Evolutionary conservation across 192 early-diverging fungal species (phyloP), one percentile per base, ranked within the genome.

Genomic region (Podila epicladia): DNA sequence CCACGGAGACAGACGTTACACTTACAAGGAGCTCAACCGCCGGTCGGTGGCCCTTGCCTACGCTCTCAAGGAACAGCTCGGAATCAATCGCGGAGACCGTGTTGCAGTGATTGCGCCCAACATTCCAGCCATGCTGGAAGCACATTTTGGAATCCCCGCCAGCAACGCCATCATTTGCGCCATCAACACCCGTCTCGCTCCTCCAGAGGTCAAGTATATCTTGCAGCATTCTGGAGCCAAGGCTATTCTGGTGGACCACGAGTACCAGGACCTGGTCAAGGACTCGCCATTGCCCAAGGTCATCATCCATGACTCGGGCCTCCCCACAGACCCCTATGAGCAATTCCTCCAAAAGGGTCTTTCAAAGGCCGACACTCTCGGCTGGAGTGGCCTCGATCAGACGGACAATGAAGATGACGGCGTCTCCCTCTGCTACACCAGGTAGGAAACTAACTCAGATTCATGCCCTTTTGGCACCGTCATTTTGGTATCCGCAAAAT

Each of bases 71-170:
- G 53, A 72, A 4, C 74, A 84, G 9, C 63, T 67, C 33, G 48
- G 60, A 5, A 65, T 91, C 37, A 20, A 62, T 13, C 65, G 60
- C 11, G 88, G 87, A 17, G 90, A 91, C 49, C 50, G 77, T 9
- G 88, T 92, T 0, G 91, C 86, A 0, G 63, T 92, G 5, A 72
- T 92, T 3, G 80, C 83, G 4, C 87, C 88, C 26, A 92, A 91
- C 60, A 86, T 83, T 26, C 85, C 87, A n/a, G 72, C 83, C 9
- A 72, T 89, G 65, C 68, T 92, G 5, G 91, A 92, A 29, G 87
- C 89, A 1, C 86, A 90, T n/a, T 92, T 84, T 82, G 90, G 80
- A 17, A 82, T 92, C n/a, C 89, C 89, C 9, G 84, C 85, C 31
- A 67, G 84, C n/a, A 83, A 85, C 24, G 89, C 82, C 9, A 82